These are phyloP conservation scores for Delphinella strobiligena DNA, from an alignment of 2,329 filamentous ascomycete species.

Conservation along the genomic window DNA sequence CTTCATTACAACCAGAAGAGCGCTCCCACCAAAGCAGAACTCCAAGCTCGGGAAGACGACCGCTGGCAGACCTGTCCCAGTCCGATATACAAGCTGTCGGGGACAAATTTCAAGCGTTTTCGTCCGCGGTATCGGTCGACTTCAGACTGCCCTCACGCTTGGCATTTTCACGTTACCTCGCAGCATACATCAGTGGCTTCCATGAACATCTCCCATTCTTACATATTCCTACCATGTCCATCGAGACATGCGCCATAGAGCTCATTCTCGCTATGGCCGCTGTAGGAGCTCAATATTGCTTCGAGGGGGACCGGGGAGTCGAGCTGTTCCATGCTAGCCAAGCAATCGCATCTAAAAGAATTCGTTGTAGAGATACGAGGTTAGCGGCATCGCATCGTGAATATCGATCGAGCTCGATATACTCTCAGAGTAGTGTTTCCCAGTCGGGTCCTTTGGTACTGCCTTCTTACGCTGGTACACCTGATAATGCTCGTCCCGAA, in stretches of 20 bases:
- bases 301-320: conserved; percentile 39
- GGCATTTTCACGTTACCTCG: conserved; percentile 55
- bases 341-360: conserved; percentile 40
- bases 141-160: conserved; percentile 59
- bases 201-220: conserved; percentile 50
- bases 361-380: conserved; percentile 37
- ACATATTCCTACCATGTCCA: conserved; percentile 54
- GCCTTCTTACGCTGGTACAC: neutral
- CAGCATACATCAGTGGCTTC: conserved; percentile 59
- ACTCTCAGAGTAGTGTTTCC: conserved; percentile 3
- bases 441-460: neutral
- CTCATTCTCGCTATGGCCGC: conserved; percentile 55
- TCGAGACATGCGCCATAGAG: conserved; percentile 55
- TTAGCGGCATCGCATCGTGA: conserved; percentile 21
- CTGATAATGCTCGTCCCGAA: neutral
- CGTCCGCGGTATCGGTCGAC: conserved; percentile 1
- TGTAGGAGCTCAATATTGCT: conserved; percentile 54
- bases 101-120: conserved; percentile 3
- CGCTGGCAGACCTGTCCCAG: conserved; percentile 7
- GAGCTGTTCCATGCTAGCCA: conserved; percentile 46
- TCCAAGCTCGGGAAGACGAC: neutral
- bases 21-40: conserved; percentile 1
- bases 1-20: conserved; percentile 9
- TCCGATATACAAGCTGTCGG: conserved; percentile 4
- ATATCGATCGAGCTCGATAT: conserved; percentile 13